Evolutionary conservation across 2,329 filamentous ascomycete species (phyloP).

Genomic region (Plectosphaerella plurivora): DNA sequence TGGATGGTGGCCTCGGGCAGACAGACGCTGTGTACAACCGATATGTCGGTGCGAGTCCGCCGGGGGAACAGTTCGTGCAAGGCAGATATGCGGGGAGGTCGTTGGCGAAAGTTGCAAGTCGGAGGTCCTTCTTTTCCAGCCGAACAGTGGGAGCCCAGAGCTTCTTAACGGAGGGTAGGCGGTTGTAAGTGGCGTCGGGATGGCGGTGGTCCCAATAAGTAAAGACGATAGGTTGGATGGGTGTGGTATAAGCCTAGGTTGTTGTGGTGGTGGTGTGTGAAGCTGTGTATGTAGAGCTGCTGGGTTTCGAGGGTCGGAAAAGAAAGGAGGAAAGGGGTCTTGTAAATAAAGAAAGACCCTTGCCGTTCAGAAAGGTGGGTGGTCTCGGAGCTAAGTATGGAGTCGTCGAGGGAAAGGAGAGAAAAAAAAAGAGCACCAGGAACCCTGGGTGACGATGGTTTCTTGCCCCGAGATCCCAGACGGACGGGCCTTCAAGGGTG

Average conservation of each 20-base stretch:
- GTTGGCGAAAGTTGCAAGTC: not conserved
- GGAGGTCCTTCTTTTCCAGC: not conserved
- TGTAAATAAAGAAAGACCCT: too few relatives aligned
- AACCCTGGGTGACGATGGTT: conserved; percentile 2
- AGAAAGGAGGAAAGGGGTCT: not conserved
- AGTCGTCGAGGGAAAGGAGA: not conserved
- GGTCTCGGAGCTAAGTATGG: not conserved
- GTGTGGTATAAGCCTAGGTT: not conserved
- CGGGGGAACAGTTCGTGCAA: too few relatives aligned
- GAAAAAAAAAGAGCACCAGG: not conserved
- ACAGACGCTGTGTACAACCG: not conserved
- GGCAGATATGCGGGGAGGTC: not conserved
- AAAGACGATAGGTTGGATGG: not conserved
- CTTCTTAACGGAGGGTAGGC: too few relatives aligned
- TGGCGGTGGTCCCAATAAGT: too few relatives aligned
- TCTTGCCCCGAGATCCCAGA: not conserved
- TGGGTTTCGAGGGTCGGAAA: not conserved
- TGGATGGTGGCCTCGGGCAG: not conserved
- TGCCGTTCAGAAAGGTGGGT: not conserved
- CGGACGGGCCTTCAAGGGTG: not conserved
- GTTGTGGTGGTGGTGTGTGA: not conserved
- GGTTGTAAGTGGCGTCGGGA: too few relatives aligned
- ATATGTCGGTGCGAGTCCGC: too few relatives aligned
- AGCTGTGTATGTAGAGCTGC: not conserved
- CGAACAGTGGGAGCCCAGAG: not conserved